Percentiles rank a stretch among this genome's conserved stretches.
phyloP scores from a whole-genome alignment of 2,329 filamentous ascomycete species.

The Exophiala calicioides region DNA sequence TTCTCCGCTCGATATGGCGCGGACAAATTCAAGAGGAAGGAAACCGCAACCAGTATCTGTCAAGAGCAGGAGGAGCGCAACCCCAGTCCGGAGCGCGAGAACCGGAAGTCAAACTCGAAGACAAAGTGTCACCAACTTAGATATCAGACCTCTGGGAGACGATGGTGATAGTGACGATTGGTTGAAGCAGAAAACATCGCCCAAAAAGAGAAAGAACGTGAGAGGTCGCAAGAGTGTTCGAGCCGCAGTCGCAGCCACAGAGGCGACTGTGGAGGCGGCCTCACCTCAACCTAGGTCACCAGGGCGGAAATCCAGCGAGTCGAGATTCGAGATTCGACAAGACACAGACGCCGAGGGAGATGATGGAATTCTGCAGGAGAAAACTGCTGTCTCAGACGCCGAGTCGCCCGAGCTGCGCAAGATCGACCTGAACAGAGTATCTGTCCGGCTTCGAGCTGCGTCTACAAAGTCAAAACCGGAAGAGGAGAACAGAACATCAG shows the following conservation, averaged over 20 bases:
- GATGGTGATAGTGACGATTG: conserved; percentile 31
- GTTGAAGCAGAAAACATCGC: conserved; percentile 24
- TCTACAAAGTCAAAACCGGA: conserved; percentile 19
- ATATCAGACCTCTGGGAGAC: conserved; percentile 29
- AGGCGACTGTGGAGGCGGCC: not conserved
- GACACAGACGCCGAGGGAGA: conserved; percentile 22
- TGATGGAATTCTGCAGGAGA: conserved; percentile 4
- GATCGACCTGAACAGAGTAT: conserved; percentile 28
- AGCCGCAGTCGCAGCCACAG: conserved; percentile 1
- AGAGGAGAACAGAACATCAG: not conserved
- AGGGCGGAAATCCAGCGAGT: not conserved
- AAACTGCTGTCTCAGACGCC: not conserved
- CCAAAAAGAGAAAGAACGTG: conserved; percentile 22
- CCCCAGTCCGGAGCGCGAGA: conserved; percentile 16
- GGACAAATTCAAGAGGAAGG: conserved; percentile 4
- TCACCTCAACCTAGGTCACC: conserved; percentile 4
- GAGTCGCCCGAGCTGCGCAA: conserved; percentile 21
- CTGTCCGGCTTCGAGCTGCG: conserved; percentile 16
- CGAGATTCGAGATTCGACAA: conserved; percentile 17
- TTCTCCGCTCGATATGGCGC: conserved; percentile 2
- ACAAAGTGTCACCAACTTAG: conserved; percentile 31
- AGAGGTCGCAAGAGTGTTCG: conserved; percentile 7
- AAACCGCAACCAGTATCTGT: conserved; percentile 5
- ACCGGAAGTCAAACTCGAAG: conserved; percentile 19
- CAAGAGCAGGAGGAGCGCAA: conserved; percentile 23